phyloP scores from a whole-genome alignment of 768 basidiomycete genomes.

The Mycena latifolia region DNA sequence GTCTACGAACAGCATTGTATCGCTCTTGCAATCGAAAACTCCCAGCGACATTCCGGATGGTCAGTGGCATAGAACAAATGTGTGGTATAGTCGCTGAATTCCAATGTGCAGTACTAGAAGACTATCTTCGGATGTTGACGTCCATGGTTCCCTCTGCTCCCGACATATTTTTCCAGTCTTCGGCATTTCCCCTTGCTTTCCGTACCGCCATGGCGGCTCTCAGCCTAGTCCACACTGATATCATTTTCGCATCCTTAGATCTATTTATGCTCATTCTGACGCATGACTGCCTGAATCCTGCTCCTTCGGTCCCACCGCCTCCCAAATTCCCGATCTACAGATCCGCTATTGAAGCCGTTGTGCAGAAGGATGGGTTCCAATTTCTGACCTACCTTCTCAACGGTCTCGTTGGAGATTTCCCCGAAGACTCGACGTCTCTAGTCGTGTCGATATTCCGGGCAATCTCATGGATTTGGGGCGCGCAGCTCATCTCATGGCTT shows the following conservation, averaged over 20 bases:
- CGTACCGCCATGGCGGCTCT: slow-evolving; percentile 82
- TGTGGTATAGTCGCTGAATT: slow-evolving; percentile 1
- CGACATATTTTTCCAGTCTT: slow-evolving; percentile 82
- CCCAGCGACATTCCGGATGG: slow-evolving; percentile 90
- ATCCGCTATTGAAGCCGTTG: slow-evolving; percentile 66
- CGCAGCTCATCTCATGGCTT: slow-evolving; percentile 79
- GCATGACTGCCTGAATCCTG: slow-evolving; percentile 75
- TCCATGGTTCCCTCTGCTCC: slow-evolving; percentile 78
- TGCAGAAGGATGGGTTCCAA: slow-evolving; percentile 80
- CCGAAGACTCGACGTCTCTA: slow-evolving; percentile 81
- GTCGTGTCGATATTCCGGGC: slow-evolving; percentile 86
- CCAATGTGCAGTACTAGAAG: slow-evolving; percentile 82
- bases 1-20: slow-evolving; percentile 77
- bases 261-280: slow-evolving; percentile 80
- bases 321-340: slow-evolving; percentile 75
- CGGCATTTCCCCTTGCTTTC: slow-evolving; percentile 84
- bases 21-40: slow-evolving; percentile 73
- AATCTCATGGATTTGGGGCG: slow-evolving; percentile 74
- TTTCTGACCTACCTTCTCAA: slow-evolving; percentile 76
- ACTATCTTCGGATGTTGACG: slow-evolving; percentile 87
- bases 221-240: slow-evolving; percentile 85
- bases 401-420: slow-evolving; percentile 90
- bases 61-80: slow-evolving; percentile 44
- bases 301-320: slow-evolving; percentile 55
- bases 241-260: slow-evolving; percentile 86